Base-by-base conservation (phyloP, 1,284 basidiomycete species). In the Mycena citricolor region DNA sequence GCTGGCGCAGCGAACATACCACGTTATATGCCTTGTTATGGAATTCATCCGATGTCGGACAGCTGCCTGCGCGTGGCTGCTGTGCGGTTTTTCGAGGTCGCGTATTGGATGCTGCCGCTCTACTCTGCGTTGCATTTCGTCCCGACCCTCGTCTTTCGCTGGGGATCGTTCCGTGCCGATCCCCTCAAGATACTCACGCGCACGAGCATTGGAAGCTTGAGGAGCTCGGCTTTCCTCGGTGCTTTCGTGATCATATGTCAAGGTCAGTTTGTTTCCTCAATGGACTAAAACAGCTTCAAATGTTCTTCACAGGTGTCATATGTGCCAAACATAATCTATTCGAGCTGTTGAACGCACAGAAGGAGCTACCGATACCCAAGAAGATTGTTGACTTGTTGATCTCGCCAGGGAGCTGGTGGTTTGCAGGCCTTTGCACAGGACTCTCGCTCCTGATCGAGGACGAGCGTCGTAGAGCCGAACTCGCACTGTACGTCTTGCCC, bases 401-500 rank as follows among this genome's bases (percentile, higher is more conserved):
- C 38, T 81, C 83, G 32, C 86, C 83, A 57, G 73, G 71, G 39
- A 79, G 81, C 13, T 90, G 84, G 65, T 90, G 81, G 77, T 28
- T 90, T 4, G 76, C 83, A 5, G 94, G 94, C 0, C 76, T 94
- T 47, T 62, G 83, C 4, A 79, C 88, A 8, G 91, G 87, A 13
- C 58, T 94, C 3, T 79, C 90, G 11, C 70, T 98, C 29, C 83
- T 97, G 43, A 77, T 95, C 4, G 95, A 99, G 60, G 92, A 93
- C 59, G 86, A 82, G 63, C 71, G 82, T 39, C 71, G 92, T 12
- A 74, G 91, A 11, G 82, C 80, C 3, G 92, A 95, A 66, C 68
- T 95, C 51, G 92, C 94, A 21, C 94, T 97, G 85, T 99, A 95
- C 63, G 92, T 93, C 4, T 68, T 97, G 29, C 94, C 94, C n/a